Evolutionary conservation across 345 rosid genomes (phyloP).

Genomic region (Bretschneidera sinensis): DNA sequence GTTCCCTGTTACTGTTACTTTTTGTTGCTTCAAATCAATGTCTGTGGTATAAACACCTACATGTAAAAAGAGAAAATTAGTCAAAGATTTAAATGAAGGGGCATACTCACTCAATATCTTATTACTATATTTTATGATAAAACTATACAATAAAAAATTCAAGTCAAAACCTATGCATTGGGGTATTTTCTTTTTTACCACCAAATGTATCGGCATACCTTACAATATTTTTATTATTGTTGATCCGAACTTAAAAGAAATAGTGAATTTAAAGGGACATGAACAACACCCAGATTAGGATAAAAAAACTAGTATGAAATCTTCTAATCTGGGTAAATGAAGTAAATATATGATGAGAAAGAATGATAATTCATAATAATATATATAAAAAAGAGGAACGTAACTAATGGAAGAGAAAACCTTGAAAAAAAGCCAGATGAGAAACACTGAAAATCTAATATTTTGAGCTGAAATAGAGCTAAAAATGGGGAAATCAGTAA

Average conservation of each 20-base stretch:
- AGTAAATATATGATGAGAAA: not conserved
- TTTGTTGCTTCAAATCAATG: conserved; percentile 60
- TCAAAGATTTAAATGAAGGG: not conserved
- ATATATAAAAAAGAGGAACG: not conserved
- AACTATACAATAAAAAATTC: too few relatives aligned
- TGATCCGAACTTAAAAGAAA: too few relatives aligned
- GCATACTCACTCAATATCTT: too few relatives aligned
- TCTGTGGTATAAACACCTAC: conserved; percentile 66
- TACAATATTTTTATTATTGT: too few relatives aligned
- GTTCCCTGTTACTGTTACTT: conserved; percentile 57
- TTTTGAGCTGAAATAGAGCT: not conserved
- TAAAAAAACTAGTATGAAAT: too few relatives aligned
- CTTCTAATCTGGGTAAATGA: too few relatives aligned
- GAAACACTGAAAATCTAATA: conserved; percentile 2
- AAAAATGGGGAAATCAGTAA: too few relatives aligned
- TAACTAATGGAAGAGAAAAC: not conserved
- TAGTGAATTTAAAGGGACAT: not conserved
- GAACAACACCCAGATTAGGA: conserved; percentile 9
- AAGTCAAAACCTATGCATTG: too few relatives aligned
- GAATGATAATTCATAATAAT: not conserved
- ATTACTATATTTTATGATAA: too few relatives aligned
- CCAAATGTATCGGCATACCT: too few relatives aligned
- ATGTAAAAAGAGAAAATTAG: not conserved
- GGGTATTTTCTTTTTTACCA: too few relatives aligned
- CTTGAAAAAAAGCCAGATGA: not conserved